These are phyloP conservation scores for Whalleya microplaca DNA, from an alignment of 2,329 filamentous ascomycete genomes.

Conservation along the genomic window DNA sequence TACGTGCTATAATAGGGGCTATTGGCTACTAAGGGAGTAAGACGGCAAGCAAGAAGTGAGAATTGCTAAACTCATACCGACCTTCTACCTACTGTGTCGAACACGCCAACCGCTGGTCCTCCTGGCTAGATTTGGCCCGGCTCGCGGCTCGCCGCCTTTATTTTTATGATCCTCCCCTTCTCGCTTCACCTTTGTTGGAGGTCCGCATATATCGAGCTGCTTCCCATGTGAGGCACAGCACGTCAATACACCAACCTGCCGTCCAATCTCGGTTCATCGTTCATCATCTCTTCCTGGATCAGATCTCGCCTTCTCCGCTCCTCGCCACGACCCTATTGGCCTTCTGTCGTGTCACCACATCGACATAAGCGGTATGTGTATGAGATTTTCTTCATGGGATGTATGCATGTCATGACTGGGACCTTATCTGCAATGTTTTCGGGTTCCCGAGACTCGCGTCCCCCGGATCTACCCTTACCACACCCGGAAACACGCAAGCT, in stretches of 20 bases:
- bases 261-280: conserved; percentile 15
- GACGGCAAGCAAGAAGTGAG: background rate
- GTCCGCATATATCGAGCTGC: conserved; percentile 8
- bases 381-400: no score
- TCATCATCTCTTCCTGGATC: conserved; percentile 16
- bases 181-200: background rate
- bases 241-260: conserved; percentile 19
- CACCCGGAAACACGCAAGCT: conserved; percentile 11
- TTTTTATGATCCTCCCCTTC: background rate
- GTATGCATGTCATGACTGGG: conserved; percentile 25
- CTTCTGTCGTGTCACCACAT: conserved; percentile 15
- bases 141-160: background rate
- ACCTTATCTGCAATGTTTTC: conserved; percentile 10
- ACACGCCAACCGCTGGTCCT: background rate
- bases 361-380: conserved; percentile 29
- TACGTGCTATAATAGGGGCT: background rate
- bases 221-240: conserved; percentile 16
- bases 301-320: conserved; percentile 21
- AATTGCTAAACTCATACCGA: background rate
- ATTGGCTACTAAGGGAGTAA: background rate
- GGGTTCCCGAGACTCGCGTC: conserved; percentile 19
- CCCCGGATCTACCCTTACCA: conserved; percentile 23
- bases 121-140: background rate
- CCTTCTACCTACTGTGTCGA: background rate
- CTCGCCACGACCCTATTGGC: conserved; percentile 17